These are phyloP conservation scores for Pyrenopolyporus hunteri DNA, from an alignment of 495 filamentous ascomycete genomes.

Conservation along the genomic window DNA sequence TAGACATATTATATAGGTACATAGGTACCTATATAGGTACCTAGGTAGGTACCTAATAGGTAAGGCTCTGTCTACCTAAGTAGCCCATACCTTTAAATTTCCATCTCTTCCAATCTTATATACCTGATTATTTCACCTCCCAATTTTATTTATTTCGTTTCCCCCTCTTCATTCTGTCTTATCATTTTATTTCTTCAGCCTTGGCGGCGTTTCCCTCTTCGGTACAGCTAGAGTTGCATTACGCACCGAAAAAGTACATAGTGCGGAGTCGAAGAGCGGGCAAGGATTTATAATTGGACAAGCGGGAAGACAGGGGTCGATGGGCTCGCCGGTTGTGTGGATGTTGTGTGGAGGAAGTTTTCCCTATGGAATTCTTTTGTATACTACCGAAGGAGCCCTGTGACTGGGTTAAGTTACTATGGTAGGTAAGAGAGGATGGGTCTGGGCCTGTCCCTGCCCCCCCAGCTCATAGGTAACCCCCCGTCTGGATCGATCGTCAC, in stretches of 20 bases:
- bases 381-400: conserved; percentile 30
- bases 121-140: no score
- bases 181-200: not conserved
- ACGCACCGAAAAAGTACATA: conserved; percentile 3
- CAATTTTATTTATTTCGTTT: conserved; percentile 2
- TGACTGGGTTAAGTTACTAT: conserved; percentile 27
- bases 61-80: not conserved
- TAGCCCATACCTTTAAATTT: not conserved
- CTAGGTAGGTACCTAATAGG: not conserved
- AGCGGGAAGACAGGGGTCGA: conserved; percentile 33
- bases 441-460: conserved; percentile 24
- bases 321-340: no score
- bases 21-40: no score
- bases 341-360: conserved; percentile 36
- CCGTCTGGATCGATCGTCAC: conserved; percentile 38
- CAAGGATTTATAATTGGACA: conserved; percentile 34
- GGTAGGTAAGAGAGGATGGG: conserved; percentile 4
- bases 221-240: conserved; percentile 20
- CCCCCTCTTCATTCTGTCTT: conserved; percentile 1
- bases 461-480: conserved; percentile 8
- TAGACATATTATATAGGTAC: no score
- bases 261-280: conserved; percentile 29
- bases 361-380: conserved; percentile 20
- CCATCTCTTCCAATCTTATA: not conserved
- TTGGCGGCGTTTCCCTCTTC: conserved; percentile 24